phyloP scores from a whole-genome alignment of 306 rosid species.

The Glycine soja region DNA sequence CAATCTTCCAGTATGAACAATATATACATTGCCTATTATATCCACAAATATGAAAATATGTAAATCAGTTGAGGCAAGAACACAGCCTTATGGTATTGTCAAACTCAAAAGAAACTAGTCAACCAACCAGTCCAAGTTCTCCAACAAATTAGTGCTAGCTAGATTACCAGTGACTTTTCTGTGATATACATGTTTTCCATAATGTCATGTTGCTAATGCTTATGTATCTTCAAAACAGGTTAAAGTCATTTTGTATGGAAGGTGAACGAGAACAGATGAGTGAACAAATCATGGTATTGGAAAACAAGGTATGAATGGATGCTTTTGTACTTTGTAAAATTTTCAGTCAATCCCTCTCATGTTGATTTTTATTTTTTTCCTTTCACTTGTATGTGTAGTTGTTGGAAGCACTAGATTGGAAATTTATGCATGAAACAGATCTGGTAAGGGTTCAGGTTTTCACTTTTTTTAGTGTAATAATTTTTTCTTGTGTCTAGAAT shows the following conservation, averaged over 20 bases:
- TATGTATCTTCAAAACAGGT: constrained; percentile 57
- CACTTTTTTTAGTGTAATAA: constrained; percentile 4
- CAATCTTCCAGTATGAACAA: constrained; percentile 7
- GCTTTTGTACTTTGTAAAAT: not conserved
- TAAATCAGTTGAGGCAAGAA: constrained; percentile 29
- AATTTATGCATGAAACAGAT: constrained; percentile 84
- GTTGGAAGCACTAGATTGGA: constrained; percentile 97
- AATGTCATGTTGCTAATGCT: constrained; percentile 32
- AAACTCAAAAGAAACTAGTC: not conserved
- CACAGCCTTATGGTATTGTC: constrained; percentile 22
- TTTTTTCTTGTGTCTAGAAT: constrained; percentile 11
- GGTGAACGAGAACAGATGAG: constrained; percentile 83
- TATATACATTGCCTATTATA: constrained; percentile 18
- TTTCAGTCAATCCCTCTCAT: constrained; percentile 12
- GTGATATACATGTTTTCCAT: constrained; percentile 3
- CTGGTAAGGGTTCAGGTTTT: constrained; percentile 51
- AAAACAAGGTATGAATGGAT: constrained; percentile 71
- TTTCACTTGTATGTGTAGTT: constrained; percentile 64
- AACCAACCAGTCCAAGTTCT: constrained; percentile 6
- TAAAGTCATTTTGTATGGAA: constrained; percentile 87
- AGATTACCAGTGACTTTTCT: constrained; percentile 2
- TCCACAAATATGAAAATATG: not conserved
- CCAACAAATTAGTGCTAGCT: constrained; percentile 21
- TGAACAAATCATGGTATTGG: constrained; percentile 77
- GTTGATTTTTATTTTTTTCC: constrained; percentile 15